Percentiles rank a stretch among this genome's conserved stretches.
phyloP scores from a whole-genome alignment of 1,139 yeast genomes.

The Tardiomyces blankii region DNA sequence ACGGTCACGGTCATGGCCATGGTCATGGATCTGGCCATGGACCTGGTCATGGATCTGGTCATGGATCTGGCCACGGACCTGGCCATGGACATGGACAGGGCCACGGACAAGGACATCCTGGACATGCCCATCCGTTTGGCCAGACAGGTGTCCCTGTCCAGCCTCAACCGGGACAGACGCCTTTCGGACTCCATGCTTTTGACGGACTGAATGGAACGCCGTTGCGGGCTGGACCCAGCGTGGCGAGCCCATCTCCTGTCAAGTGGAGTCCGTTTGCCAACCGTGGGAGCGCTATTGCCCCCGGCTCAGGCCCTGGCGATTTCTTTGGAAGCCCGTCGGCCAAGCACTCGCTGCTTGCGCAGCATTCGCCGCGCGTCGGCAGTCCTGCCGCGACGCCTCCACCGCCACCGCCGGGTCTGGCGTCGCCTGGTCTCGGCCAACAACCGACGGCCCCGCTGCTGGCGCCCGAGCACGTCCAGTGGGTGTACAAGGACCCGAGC shows the following conservation, averaged over 20 bases:
- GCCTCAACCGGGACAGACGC: background rate
- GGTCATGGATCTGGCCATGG: background rate
- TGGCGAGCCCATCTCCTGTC: background rate
- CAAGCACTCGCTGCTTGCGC: background rate
- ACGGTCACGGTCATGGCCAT: background rate
- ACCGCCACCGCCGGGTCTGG: constrained; percentile 1
- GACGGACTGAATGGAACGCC: background rate
- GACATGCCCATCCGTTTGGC: too few species aligned
- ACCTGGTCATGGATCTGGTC: background rate
- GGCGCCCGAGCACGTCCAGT: constrained; percentile 38
- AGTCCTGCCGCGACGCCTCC: background rate
- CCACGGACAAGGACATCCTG: too few species aligned
- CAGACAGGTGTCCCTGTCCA: too few species aligned
- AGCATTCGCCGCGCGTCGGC: background rate
- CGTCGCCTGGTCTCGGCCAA: background rate
- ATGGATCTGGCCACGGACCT: background rate
- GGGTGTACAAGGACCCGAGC: constrained; percentile 65
- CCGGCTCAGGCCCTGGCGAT: background rate
- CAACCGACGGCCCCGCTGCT: constrained; percentile 8
- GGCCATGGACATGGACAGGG: too few species aligned
- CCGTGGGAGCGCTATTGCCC: background rate
- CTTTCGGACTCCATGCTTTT: background rate
- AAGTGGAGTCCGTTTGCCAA: background rate
- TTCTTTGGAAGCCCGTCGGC: background rate
- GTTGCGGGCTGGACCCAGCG: background rate